Evolutionary conservation across 2,329 filamentous ascomycete species (phyloP), one percentile per base, ranked within the genome.

Genomic region (Diaporthe amygdali): DNA sequence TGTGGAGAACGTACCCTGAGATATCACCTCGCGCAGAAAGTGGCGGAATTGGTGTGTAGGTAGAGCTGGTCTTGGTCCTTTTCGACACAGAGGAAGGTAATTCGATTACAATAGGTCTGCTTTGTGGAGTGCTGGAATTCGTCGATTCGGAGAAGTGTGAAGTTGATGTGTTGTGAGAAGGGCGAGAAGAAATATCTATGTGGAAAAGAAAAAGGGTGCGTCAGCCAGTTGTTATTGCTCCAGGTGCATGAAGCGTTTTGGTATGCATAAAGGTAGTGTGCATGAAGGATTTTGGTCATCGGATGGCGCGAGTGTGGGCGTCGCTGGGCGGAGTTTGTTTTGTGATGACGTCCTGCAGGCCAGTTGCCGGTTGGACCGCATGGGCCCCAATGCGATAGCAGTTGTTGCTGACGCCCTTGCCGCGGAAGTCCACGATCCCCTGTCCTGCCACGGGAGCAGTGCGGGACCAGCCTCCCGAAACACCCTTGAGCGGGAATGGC

Each of bases 11-110:
- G 77, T 85, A 91, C 89, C 89, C 88, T 77, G 83, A 84, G 63
- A 89, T 76, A 78, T 91, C 89, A 66, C 89, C 89, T 68, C 89
- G 83, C 54, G 86, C 89, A 32, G 89, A 89, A 27, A 91, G 79
- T 73, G 84, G 85, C 73, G 85, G 84, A 27, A 82, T 84, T 25
- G 84, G 84, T 30, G 83, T 87, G 75, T 82, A 81, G 55, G 80
- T 77, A 61, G 82, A 81, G 61, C 82, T 78, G 72, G 79, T 79
- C 59, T 80, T 84, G 72, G 83, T 76, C 70, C 82, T 84, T 74
- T 79, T 83, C 55, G 41, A 52, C 20, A 79, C 34, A 1, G 72
- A 74, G 32, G 81, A 76, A 30, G 87, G 86, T 5, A 87, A 74
- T 73, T 88, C 85, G 71, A 89, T 90, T 49, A 85, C 81, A 75